Base-by-base conservation (phyloP, 208 protist genomes). In the Trypanosoma caninum region DNA sequence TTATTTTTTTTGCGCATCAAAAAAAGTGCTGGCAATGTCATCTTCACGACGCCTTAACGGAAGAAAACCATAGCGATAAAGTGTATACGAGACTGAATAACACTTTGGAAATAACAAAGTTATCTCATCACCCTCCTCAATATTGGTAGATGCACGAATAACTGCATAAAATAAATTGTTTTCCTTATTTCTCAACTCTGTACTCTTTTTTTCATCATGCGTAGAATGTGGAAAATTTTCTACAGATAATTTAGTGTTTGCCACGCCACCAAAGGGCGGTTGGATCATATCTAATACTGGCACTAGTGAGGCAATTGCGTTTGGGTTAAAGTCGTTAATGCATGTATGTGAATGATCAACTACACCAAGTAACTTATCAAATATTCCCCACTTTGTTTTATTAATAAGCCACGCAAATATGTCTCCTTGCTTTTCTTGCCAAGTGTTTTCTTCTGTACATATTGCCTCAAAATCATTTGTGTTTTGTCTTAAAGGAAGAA, bases 41-140 rank as follows among this genome's bases (percentile, higher is more conserved):
- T 74, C 74, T 59, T 69, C 72, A 16, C 80, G 69, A 22, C 59
- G 56, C 13, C 65, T 51, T 4, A 87, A 56, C 10, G 80, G 58
- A 16, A 91, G 55, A 51, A 82, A 85, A 11, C 80, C 84, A 59
- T 80, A 85, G 5, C 77, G 66, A 64, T 81, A 91, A 14, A 91
- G 57, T 23, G 76, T 84, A 56, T 87, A 91, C 18, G 80, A 76
- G 13, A 85, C 65, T 18, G 72, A 81, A 61, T 91, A 91, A 54
- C 71, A 80, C 51, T 73, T 72, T 10, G 72, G 52, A 42, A 81
- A 83, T 27, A 69, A 54, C 22, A 66, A 22, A 20, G 80, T 85
- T 5, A 91, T 69, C 61, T 82, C 76, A 44, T 87, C 78, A 4
- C 64, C 51, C 31, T 63, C 69, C 25, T 83, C 84, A 27, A 87